Conservation (phyloP, 2,329 filamentous ascomycete species). For the Alternaria ethzedia region DNA sequence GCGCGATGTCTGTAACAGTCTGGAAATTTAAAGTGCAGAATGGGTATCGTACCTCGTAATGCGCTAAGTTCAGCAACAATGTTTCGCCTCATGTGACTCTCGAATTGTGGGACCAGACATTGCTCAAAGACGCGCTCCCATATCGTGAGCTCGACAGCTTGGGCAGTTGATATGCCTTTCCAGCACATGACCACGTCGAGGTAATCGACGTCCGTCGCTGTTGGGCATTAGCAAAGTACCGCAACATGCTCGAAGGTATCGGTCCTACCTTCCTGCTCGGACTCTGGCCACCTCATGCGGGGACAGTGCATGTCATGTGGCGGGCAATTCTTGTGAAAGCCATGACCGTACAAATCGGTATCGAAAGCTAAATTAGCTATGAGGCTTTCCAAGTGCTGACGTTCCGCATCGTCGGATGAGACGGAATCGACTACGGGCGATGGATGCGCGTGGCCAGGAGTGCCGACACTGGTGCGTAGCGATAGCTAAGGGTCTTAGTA, state of each 20-base stretch:
- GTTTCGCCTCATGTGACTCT: constrained; percentile 18
- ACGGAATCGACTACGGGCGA: neutral
- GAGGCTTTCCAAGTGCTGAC: constrained; percentile 8
- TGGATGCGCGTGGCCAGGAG: constrained; percentile 26
- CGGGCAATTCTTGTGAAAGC: constrained; percentile 9
- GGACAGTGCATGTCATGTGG: constrained; percentile 29
- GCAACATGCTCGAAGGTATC: neutral
- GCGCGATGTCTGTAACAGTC: neutral
- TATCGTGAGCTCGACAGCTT: constrained; percentile 37
- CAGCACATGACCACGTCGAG: constrained; percentile 46
- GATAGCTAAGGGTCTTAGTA: constrained; percentile 8
- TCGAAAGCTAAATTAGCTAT: constrained; percentile 17
- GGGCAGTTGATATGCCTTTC: constrained; percentile 39
- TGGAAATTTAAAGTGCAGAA: neutral
- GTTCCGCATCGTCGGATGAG: neutral
- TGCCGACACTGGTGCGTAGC: neutral
- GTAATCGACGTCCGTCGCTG: constrained; percentile 26
- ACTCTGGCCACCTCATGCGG: constrained; percentile 28
- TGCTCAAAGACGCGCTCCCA: constrained; percentile 41
- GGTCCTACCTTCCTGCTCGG: constrained; percentile 14
- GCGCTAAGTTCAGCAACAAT: constrained; percentile 13
- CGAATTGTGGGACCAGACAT: constrained; percentile 27
- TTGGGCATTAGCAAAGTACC: neutral
- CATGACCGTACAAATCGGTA: constrained; percentile 24
- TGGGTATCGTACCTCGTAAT: neutral